Conservation (phyloP, 2,329 filamentous ascomycete species). For the Septoria petroselini region DNA sequence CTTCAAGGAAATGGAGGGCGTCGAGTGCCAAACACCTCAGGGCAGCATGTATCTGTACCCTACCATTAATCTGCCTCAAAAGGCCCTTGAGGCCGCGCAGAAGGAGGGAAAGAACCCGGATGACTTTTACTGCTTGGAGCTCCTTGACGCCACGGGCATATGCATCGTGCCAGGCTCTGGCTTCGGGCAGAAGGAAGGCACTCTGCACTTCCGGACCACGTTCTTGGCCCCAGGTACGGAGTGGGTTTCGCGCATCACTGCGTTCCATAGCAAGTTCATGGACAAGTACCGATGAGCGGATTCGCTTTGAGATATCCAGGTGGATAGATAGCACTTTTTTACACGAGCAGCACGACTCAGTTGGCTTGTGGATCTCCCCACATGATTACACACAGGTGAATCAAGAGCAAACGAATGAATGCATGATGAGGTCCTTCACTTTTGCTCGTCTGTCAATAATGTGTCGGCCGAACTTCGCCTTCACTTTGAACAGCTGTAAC, state of each 20-base stretch:
- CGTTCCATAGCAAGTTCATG: constrained; percentile 92
- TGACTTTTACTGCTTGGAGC: constrained; percentile 87
- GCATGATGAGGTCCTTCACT: too few species aligned
- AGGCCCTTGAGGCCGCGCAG: constrained; percentile 72
- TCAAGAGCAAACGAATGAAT: too few species aligned
- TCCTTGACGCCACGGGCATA: constrained; percentile 91
- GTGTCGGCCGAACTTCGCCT: too few species aligned
- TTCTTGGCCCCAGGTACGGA: constrained; percentile 95
- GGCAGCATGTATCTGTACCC: constrained; percentile 99
- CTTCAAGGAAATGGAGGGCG: constrained; percentile 92
- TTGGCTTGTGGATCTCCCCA: too few species aligned
- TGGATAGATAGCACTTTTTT: not conserved
- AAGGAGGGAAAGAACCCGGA: constrained; percentile 73
- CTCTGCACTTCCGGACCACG: constrained; percentile 91
- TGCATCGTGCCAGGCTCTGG: constrained; percentile 90
- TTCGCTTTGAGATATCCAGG: not conserved
- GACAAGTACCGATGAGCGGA: constrained; percentile 61
- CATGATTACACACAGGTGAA: too few species aligned
- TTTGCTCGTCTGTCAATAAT: too few species aligned
- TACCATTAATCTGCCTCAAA: constrained; percentile 74
- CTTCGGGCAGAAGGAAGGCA: constrained; percentile 90
- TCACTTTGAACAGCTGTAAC: too few species aligned
- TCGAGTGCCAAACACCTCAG: constrained; percentile 84
- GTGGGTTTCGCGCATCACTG: constrained; percentile 81
- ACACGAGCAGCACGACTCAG: not conserved